phyloP scores from a whole-genome alignment of 2,329 filamentous ascomycete genomes.

The Rhytidhysteron rufulum region DNA sequence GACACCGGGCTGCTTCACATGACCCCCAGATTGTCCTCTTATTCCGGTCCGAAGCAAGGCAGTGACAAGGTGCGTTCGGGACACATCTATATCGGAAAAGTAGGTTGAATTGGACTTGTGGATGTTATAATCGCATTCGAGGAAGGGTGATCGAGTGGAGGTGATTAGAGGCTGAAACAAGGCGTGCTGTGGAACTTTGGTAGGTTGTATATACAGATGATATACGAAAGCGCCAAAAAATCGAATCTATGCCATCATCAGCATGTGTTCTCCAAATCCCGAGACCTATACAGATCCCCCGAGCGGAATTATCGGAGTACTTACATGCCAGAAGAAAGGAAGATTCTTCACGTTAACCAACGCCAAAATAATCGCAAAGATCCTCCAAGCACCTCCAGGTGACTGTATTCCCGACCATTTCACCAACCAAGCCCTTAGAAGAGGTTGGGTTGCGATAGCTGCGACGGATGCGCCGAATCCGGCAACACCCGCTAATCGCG shows the following conservation, averaged over 20 bases:
- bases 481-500: conserved; percentile 5
- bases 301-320: conserved; percentile 33
- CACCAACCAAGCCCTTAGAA: conserved; percentile 14
- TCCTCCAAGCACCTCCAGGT: conserved; percentile 32
- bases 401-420: conserved; percentile 25
- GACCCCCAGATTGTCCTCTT: conserved; percentile 22
- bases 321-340: conserved; percentile 72
- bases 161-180: conserved; percentile 72
- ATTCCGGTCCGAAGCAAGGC: conserved; percentile 45
- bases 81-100: conserved; percentile 80
- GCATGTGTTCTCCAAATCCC: neutral
- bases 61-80: conserved; percentile 75
- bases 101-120: conserved; percentile 85
- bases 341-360: conserved; percentile 67
- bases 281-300: too few relatives aligned
- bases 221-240: conserved; percentile 45
- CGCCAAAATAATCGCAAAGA: conserved; percentile 29
- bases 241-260: conserved; percentile 32
- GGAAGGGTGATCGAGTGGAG: conserved; percentile 61
- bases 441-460: conserved; percentile 20
- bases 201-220: conserved; percentile 44
- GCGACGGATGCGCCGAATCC: conserved; percentile 11
- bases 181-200: conserved; percentile 50
- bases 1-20: conserved; percentile 12
- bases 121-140: conserved; percentile 83